Percentiles rank a stretch among this genome's conserved stretches.
These are phyloP conservation scores for Physocladia obscura DNA, from an alignment of 192 early-diverging fungal species.

Conservation along the genomic window DNA sequence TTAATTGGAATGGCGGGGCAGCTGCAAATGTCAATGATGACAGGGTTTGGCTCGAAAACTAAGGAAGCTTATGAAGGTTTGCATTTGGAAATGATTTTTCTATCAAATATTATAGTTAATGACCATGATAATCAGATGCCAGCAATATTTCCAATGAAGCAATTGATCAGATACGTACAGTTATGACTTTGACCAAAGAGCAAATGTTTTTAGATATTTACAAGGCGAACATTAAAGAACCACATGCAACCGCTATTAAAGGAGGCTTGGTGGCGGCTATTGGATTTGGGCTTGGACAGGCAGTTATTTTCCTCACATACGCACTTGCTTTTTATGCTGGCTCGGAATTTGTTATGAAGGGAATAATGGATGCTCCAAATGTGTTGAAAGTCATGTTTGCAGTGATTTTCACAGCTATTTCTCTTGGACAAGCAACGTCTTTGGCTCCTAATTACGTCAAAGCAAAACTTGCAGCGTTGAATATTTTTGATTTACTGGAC, in stretches of 20 bases:
- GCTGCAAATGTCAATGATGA: conserved; percentile 59
- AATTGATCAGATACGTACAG: conserved; percentile 81
- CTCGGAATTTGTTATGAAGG: conserved; percentile 56
- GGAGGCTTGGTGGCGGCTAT: conserved; percentile 67
- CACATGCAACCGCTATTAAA: conserved; percentile 65
- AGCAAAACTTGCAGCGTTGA: conserved; percentile 75
- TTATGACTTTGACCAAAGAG: conserved; percentile 72
- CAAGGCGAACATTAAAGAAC: conserved; percentile 56
- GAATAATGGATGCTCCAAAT: conserved; percentile 41
- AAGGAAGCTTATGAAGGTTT: conserved; percentile 63
- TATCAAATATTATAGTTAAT: not conserved
- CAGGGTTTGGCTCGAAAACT: conserved; percentile 60
- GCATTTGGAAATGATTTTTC: not conserved
- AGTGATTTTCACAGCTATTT: conserved; percentile 68
- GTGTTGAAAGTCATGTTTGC: conserved; percentile 50
- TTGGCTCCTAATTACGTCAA: conserved; percentile 77
- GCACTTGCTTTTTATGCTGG: conserved; percentile 87
- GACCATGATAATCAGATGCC: no score
- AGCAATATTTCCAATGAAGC: conserved; percentile 78
- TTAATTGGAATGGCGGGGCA: conserved; percentile 65
- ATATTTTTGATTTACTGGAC: conserved; percentile 70
- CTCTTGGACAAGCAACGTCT: conserved; percentile 72
- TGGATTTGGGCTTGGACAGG: conserved; percentile 75
- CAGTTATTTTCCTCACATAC: conserved; percentile 70
- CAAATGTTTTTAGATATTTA: conserved; percentile 69